These are phyloP conservation scores for Cornus florida DNA, from an alignment of 148 eudicot genomes.

Conservation along the genomic window DNA sequence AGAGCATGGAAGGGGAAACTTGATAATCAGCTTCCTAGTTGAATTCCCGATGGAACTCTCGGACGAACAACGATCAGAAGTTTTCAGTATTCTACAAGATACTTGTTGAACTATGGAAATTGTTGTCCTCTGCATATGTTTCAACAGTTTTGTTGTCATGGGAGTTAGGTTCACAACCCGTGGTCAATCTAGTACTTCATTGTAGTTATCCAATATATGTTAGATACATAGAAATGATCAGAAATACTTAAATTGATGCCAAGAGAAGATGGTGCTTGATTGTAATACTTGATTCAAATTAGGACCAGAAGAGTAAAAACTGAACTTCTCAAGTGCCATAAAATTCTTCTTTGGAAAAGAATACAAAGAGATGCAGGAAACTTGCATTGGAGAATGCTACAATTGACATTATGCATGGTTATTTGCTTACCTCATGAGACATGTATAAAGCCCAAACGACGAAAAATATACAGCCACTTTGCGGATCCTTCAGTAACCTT, in stretches of 20 bases:
- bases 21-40: conserved; percentile 47
- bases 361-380: background rate
- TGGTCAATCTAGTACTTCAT: background rate
- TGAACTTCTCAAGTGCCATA: background rate
- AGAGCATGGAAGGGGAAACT: conserved; percentile 44
- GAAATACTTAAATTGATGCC: background rate
- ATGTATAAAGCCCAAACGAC: background rate
- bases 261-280: background rate
- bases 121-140: background rate
- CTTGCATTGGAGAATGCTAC: background rate
- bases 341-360: background rate
- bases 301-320: background rate
- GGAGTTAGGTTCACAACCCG: background rate
- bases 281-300: background rate
- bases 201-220: background rate
- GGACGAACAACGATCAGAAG: conserved; percentile 36
- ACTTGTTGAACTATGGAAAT: conserved; percentile 13
- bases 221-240: background rate
- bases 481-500: background rate
- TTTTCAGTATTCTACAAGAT: conserved; percentile 35
- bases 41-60: conserved; percentile 41
- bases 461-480: background rate
- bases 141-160: conserved; percentile 2
- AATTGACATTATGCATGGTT: background rate
- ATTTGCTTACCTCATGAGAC: background rate